These are phyloP conservation scores for Auriscalpium microsporum DNA, from an alignment of 768 basidiomycete genomes.

Conservation along the genomic window DNA sequence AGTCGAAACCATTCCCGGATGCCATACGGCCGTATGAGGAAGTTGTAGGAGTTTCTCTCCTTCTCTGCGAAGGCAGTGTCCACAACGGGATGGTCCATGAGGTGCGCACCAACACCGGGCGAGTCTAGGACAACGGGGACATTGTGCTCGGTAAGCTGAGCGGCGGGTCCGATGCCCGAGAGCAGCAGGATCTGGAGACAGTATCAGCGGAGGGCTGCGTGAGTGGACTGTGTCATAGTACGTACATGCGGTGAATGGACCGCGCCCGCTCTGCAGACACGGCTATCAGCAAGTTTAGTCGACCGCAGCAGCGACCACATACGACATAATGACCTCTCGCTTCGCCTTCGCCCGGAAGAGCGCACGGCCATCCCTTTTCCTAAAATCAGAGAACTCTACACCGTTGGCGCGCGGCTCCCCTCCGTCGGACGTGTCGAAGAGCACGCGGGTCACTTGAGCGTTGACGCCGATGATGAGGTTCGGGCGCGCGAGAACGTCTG, in stretches of 20 bases:
- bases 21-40: constrained; percentile 17
- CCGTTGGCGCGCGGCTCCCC: constrained; percentile 41
- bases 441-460: constrained; percentile 48
- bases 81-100: constrained; percentile 61
- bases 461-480: constrained; percentile 56
- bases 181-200: constrained; percentile 50
- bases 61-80: constrained; percentile 46
- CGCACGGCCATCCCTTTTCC: constrained; percentile 25
- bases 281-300: neutral
- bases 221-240: neutral
- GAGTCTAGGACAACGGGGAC: constrained; percentile 56
- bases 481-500: constrained; percentile 50
- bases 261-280: constrained; percentile 41
- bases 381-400: constrained; percentile 42
- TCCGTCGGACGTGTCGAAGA: constrained; percentile 33
- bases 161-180: constrained; percentile 67
- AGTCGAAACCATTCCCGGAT: neutral
- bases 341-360: constrained; percentile 37
- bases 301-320: constrained; percentile 17
- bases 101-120: constrained; percentile 66
- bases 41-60: constrained; percentile 33
- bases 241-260: constrained; percentile 52
- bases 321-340: constrained; percentile 59
- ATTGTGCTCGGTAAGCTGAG: constrained; percentile 40
- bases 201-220: neutral